phyloP scores from a whole-genome alignment of 225 moss, liverwort and hornwort genomes.

The Sphagnum contortum region DNA sequence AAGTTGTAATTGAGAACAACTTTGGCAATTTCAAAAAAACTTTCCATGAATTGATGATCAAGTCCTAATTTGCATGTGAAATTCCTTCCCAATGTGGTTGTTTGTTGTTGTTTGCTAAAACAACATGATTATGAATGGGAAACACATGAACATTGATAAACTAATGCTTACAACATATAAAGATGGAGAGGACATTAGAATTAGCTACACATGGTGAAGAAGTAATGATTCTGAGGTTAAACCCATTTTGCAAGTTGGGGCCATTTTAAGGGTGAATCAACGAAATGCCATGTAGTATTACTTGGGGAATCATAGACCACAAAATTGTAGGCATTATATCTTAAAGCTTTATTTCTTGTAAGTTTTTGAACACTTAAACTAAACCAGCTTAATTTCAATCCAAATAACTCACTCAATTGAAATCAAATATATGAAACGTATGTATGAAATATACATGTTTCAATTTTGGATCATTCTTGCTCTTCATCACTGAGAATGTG shows the following conservation, averaged over 20 bases:
- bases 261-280: neutral
- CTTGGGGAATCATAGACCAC: slow-evolving; percentile 1
- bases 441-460: too few species aligned
- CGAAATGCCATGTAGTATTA: neutral
- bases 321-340: neutral
- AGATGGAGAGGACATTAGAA: neutral
- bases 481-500: neutral
- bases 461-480: neutral
- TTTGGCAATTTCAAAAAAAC: too few species aligned
- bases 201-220: neutral
- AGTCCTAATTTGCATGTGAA: too few species aligned
- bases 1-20: too few species aligned
- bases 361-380: too few species aligned
- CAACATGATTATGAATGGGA: neutral
- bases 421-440: too few species aligned
- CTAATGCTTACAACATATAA: neutral
- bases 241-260: neutral
- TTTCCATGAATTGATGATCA: too few species aligned
- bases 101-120: neutral
- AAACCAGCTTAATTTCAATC: too few species aligned
- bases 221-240: neutral
- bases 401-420: too few species aligned
- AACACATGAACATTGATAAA: neutral
- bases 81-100: too few species aligned
- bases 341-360: too few species aligned